Percentiles rank a stretch among this genome's conserved stretches.
Evolutionary conservation across 106 monocot species (phyloP).

Genomic region (Xerophyta viscosa): DNA sequence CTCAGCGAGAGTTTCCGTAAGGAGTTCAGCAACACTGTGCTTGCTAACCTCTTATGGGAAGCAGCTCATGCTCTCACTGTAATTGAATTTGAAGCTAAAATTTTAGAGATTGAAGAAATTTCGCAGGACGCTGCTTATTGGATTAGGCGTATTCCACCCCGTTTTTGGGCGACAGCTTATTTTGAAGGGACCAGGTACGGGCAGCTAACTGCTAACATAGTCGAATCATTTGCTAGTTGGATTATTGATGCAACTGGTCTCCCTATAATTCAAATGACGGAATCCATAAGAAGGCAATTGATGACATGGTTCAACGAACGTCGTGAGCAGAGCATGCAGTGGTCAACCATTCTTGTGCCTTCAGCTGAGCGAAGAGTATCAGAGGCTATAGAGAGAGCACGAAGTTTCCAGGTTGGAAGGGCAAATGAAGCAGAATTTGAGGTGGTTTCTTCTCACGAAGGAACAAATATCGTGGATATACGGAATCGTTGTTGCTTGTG

Average conservation of each 20-base stretch:
- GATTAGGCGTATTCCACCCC: slow-evolving; percentile 73
- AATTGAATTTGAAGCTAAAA: slow-evolving; percentile 85
- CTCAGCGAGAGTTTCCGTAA: slow-evolving; percentile 85
- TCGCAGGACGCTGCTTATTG: slow-evolving; percentile 89
- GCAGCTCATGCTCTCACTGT: slow-evolving; percentile 86
- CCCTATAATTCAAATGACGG: slow-evolving; percentile 95
- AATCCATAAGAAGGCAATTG: slow-evolving; percentile 73
- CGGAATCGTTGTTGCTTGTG: slow-evolving; percentile 86
- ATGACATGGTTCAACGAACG: slow-evolving; percentile 99
- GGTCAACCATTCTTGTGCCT: slow-evolving; percentile 68
- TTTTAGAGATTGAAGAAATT: slow-evolving; percentile 84
- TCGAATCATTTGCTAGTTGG: slow-evolving; percentile 79
- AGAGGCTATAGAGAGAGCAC: slow-evolving; percentile 62
- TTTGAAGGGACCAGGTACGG: slow-evolving; percentile 88
- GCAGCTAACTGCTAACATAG: slow-evolving; percentile 77
- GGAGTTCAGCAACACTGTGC: slow-evolving; percentile 72
- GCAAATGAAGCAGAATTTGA: slow-evolving; percentile 96
- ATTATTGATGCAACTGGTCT: slow-evolving; percentile 83
- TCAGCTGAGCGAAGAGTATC: slow-evolving; percentile 66
- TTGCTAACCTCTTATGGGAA: slow-evolving; percentile 86
- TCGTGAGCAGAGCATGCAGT: slow-evolving; percentile 82
- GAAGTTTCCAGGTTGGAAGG: slow-evolving; percentile 53
- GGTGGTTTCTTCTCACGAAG: slow-evolving; percentile 63
- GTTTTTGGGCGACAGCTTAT: slow-evolving; percentile 93
- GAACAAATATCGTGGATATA: slow-evolving; percentile 83